phyloP scores from a whole-genome alignment of 345 rosid species.

The Populus nigra region DNA sequence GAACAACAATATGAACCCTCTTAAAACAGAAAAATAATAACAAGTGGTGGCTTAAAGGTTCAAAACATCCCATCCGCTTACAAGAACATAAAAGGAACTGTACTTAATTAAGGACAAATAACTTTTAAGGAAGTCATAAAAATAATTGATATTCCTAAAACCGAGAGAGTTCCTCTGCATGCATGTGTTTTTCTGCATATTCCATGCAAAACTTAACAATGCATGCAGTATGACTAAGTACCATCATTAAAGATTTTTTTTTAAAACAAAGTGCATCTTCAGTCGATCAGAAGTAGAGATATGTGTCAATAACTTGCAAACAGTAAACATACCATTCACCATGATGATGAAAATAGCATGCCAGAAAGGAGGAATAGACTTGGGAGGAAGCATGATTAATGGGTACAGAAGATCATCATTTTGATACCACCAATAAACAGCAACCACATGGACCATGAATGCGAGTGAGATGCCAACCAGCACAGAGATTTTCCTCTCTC shows the following conservation, averaged over 20 bases:
- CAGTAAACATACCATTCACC: conserved; percentile 74
- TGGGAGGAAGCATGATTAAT: conserved; percentile 94
- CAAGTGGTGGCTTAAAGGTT: background rate
- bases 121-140: background rate
- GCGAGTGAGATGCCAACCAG: conserved; percentile 68
- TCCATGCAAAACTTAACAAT: background rate
- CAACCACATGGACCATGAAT: conserved; percentile 66
- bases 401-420: conserved; percentile 87
- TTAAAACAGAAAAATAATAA: conserved; percentile 1
- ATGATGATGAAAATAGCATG: conserved; percentile 88
- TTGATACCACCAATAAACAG: conserved; percentile 97
- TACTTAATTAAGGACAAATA: background rate
- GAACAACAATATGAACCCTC: conserved; percentile 12
- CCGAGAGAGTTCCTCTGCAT: background rate
- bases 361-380: conserved; percentile 97
- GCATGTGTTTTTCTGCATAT: background rate
- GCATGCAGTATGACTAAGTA: background rate
- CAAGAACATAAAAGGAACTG: background rate
- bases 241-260: background rate
- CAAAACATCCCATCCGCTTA: background rate
- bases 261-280: background rate
- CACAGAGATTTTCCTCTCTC: conserved; percentile 86
- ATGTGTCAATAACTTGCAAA: conserved; percentile 15
- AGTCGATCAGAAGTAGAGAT: background rate
- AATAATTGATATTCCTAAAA: background rate